phyloP scores from a whole-genome alignment of 2,329 filamentous ascomycete species.

The Alternaria panax region DNA sequence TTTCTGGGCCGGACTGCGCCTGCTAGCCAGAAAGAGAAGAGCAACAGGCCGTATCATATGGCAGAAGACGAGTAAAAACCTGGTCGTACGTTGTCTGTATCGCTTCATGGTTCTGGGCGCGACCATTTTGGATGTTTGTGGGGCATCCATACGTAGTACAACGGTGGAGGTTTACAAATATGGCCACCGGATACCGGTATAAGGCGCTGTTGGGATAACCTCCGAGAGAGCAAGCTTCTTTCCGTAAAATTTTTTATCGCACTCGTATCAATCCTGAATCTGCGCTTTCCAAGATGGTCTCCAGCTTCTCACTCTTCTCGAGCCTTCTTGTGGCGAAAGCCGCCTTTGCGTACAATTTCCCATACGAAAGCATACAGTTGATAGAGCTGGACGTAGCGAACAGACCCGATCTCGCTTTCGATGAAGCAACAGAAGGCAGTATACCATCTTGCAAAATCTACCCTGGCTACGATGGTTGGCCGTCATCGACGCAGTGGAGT shows the following conservation, averaged over 20 bases:
- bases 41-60: not conserved
- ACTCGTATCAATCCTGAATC: not conserved
- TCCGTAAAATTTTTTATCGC: too few species aligned
- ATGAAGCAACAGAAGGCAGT: constrained; percentile 6
- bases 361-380: constrained; percentile 32
- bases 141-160: not conserved
- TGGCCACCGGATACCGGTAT: not conserved
- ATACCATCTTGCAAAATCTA: constrained; percentile 32
- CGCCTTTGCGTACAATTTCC: constrained; percentile 32
- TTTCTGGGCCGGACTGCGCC: not conserved
- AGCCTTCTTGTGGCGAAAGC: constrained; percentile 2
- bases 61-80: not conserved
- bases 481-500: constrained; percentile 29
- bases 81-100: not conserved
- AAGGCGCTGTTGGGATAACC: not conserved
- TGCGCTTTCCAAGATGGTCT: not conserved
- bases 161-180: not conserved
- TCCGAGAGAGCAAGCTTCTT: not conserved
- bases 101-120: not conserved
- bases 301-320: not conserved
- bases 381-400: constrained; percentile 27
- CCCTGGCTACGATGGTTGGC: constrained; percentile 37
- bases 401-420: constrained; percentile 36
- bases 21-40: not conserved
- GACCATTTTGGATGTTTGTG: not conserved